Evolutionary conservation across 2,329 filamentous ascomycete species (phyloP), one percentile per base, ranked within the genome.

Genomic region (Dothistroma septosporum): DNA sequence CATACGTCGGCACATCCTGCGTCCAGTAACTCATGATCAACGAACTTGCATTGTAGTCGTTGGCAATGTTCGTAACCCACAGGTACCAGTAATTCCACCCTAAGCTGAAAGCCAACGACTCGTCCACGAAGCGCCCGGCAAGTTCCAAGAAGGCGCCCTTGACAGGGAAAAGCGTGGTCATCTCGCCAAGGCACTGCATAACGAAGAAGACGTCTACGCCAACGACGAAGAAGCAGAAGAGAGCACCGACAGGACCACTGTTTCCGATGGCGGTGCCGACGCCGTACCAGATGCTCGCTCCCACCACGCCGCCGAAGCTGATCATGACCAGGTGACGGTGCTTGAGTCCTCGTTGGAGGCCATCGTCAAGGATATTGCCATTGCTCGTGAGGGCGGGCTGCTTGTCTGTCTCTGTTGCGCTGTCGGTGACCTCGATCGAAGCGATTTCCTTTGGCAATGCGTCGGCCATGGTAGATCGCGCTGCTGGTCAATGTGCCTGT

Each of bases 21-120:
- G 62, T 64, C 62, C 62, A 64, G 50, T 62, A 64, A 24, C 58
- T 55, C 61, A 63, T 59, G 35, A 61, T 63, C 21, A 62, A 33
- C 28, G 61, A 63, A 32, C 50, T 59, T 21, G 50, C 57, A 31
- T 61, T 63, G 61, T 56, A 61, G 28, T 59, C 56, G n/a, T 48
- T 50, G n/a, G 61, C 61, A 41, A 63, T 48, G 35, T 63, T 63
- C n/a, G 61, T 61, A 1, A 63, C 61, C 61, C 61, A 63, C 9
- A 61, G 55, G 55, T 63, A 61, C 55, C 55, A 63, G 46, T 61
- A 61, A 19, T 64, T 64, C 61, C 61, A 64, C 7, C 59, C 61
- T 2, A 64, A 32, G 59, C 55, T 54, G 35, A 64, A 64, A 16
- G 56, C 59, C 44, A 64, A 53, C 47, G 52, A 59, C 33, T 64